Conservation (phyloP, 331 rosid species). For the Arachis monticola region DNA sequence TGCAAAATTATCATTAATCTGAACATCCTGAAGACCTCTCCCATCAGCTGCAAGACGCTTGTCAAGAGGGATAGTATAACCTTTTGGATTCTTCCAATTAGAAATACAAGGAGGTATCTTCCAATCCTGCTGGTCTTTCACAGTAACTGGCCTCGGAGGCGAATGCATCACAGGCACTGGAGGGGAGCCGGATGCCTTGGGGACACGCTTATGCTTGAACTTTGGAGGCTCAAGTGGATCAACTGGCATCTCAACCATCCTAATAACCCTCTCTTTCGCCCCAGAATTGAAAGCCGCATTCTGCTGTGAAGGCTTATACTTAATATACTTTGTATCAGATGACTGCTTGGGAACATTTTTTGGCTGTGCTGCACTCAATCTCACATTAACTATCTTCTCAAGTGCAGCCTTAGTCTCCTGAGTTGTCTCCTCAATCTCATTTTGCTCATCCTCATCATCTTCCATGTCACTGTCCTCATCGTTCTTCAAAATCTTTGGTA, state of each 20-base stretch:
- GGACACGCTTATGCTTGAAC: slow-evolving; percentile 92
- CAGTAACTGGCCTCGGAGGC: slow-evolving; percentile 85
- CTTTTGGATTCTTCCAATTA: slow-evolving; percentile 93
- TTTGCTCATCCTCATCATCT: slow-evolving; percentile 65
- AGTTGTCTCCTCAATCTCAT: slow-evolving; percentile 75
- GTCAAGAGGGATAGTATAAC: slow-evolving; percentile 87
- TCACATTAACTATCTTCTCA: slow-evolving; percentile 86
- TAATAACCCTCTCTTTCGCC: slow-evolving; percentile 78
- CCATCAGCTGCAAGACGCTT: slow-evolving; percentile 92
- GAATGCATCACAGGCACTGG: slow-evolving; percentile 95
- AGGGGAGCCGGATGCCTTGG: slow-evolving; percentile 87
- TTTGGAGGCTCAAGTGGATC: slow-evolving; percentile 95
- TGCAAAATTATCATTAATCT: slow-evolving; percentile 79
- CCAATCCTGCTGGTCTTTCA: slow-evolving; percentile 96
- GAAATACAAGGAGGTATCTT: slow-evolving; percentile 94
- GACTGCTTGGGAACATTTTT: no score
- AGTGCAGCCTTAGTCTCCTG: slow-evolving; percentile 82
- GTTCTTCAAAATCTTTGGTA: slow-evolving; percentile 63
- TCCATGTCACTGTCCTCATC: slow-evolving; percentile 54
- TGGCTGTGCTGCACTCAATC: slow-evolving; percentile 84
- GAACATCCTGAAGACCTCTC: slow-evolving; percentile 89
- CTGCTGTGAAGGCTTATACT: no score
- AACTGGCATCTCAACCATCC: slow-evolving; percentile 93
- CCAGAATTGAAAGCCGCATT: no score
- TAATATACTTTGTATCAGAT: no score